phyloP scores from a whole-genome alignment of 2,329 filamentous ascomycete species.

The Endoconidiophora laricicola region DNA sequence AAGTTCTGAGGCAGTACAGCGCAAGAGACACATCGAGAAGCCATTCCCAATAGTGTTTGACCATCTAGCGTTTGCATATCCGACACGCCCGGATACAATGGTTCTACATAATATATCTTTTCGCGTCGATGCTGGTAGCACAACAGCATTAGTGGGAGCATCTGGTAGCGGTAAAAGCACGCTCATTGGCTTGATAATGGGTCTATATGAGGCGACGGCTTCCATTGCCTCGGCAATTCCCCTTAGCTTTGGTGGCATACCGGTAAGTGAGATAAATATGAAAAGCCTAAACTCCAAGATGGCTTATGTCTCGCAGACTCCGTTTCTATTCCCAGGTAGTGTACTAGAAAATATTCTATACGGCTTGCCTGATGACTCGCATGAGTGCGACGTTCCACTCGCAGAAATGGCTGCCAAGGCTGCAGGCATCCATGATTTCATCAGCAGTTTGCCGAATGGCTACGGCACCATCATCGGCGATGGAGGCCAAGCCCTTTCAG shows the following conservation, averaged over 20 bases:
- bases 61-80: slow-evolving; percentile 56
- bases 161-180: slow-evolving; percentile 92
- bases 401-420: slow-evolving; percentile 32
- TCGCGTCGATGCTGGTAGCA: slow-evolving; percentile 42
- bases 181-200: slow-evolving; percentile 55
- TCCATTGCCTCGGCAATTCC: not conserved
- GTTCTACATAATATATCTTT: slow-evolving; percentile 53
- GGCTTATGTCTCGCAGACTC: slow-evolving; percentile 52
- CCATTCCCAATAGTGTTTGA: slow-evolving; percentile 30
- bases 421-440: slow-evolving; percentile 54
- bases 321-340: slow-evolving; percentile 61
- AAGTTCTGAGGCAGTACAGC: slow-evolving; percentile 40
- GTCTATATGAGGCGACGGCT: slow-evolving; percentile 41
- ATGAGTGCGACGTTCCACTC: slow-evolving; percentile 27
- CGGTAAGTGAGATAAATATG: slow-evolving; percentile 35
- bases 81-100: slow-evolving; percentile 31
- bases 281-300: slow-evolving; percentile 42
- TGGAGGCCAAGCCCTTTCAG: slow-evolving; percentile 55
- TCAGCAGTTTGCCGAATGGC: slow-evolving; percentile 46
- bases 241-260: not conserved
- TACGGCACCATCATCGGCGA: slow-evolving; percentile 64
- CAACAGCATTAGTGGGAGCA: slow-evolving; percentile 62
- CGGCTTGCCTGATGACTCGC: slow-evolving; percentile 42
- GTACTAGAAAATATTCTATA: slow-evolving; percentile 73
- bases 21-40: slow-evolving; percentile 18